Base-by-base conservation (phyloP, 805 yeast species). In the Zygosaccharomyces rouxii region DNA sequence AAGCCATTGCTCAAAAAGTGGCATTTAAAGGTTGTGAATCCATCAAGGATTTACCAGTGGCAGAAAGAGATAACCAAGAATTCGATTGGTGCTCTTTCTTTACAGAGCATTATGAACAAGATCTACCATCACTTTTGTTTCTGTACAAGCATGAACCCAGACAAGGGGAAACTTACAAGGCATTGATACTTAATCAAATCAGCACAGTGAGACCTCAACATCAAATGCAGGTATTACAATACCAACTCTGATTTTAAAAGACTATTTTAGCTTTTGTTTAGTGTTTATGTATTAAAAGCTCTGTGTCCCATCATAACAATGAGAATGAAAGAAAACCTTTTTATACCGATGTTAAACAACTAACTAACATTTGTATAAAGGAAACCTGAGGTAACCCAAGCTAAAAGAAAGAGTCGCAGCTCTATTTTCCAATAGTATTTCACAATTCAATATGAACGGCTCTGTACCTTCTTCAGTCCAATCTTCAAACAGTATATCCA, bases 1-100 rank as follows among this genome's bases (percentile, higher is more conserved):
- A 66, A 35, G 51, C 44, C 7, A 58, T 66, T 42, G 63, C 66
- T 26, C 65, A 66, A 46, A 60, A 56, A 46, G 67, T 66, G 6
- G 68, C 66, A 11, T 19, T 50, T 6, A 65, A 58, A 42, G 64
- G 64, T 9, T 42, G 62, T 7, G 67, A 62, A 51, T 56, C 57
- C 19, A 60, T 59, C 23, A 53, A 47, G 1, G 42, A 14, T 16
- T 43, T 65, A 3, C 63, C 66, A n/a, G 19, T 51, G 3, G 54
- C 48, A 16, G 58, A 58, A 23, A 44, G 44, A 2, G 55, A 55
- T 19, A 56, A 55, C 29, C 43, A 42, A 11, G 54, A 54, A 7
- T 62, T 54, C 25, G 58, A 60, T 26, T 63, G 66, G 64, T 38
- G 59, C 5, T 35, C 44, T 1, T 60, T 53, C 49, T 57, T 52